Evolutionary conservation across 2,329 filamentous ascomycete species (phyloP).

Genomic region (Cladosporium colombiae): DNA sequence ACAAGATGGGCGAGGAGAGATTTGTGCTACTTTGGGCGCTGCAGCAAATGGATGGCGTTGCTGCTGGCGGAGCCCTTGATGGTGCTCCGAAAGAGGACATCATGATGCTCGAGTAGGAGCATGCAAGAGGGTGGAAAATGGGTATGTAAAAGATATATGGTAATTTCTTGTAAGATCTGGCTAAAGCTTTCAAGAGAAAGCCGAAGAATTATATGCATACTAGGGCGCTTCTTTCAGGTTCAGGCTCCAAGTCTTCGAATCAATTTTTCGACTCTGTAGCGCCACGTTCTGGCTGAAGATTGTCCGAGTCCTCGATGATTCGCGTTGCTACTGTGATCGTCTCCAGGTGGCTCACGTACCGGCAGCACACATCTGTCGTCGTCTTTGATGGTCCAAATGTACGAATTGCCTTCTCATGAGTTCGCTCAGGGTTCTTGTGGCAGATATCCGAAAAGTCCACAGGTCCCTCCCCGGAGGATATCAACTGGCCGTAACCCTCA

Average conservation of each 20-base stretch:
- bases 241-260: background rate
- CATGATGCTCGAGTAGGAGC: conserved; percentile 13
- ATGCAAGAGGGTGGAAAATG: background rate
- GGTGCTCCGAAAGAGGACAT: background rate
- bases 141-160: background rate
- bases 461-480: background rate
- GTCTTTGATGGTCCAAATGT: background rate
- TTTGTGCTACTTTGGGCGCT: conserved; percentile 93
- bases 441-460: background rate
- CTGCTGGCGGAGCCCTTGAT: conserved; percentile 14
- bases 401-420: background rate
- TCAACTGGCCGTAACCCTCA: background rate
- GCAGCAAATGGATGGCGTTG: conserved; percentile 81
- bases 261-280: background rate
- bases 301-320: background rate
- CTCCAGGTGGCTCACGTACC: no score
- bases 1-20: conserved; percentile 90
- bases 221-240: background rate
- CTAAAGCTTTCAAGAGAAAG: background rate
- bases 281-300: background rate
- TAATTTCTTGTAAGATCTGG: conserved; percentile 13
- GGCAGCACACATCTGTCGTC: background rate
- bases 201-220: background rate
- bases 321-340: background rate
- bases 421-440: background rate